A percentile compares a stretch with the other conserved stretches of the same genome.
Evolutionary conservation across 2,329 filamentous ascomycete species (phyloP).

Genomic region (Fusarium redolens): DNA sequence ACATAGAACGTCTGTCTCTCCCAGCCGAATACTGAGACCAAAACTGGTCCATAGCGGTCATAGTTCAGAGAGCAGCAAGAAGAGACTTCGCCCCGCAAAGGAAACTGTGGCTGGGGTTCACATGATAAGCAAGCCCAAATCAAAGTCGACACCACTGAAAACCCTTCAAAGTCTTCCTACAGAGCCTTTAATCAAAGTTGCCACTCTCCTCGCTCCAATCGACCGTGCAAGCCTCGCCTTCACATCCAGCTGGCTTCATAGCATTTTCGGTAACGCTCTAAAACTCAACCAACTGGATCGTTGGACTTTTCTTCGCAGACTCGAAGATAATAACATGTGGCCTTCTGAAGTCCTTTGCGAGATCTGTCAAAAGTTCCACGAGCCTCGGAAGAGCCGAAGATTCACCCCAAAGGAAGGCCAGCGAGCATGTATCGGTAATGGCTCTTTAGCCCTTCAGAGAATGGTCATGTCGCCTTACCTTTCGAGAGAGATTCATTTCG

Average conservation of each 20-base stretch:
- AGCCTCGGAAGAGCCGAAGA: neutral
- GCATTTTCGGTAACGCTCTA: neutral
- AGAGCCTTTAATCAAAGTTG: neutral
- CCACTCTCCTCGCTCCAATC: neutral
- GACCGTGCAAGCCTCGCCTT: neutral
- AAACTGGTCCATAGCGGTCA: rapidly evolving
- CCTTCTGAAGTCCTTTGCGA: neutral
- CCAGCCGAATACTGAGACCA: too few relatives aligned
- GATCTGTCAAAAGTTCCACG: neutral
- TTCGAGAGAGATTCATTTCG: neutral
- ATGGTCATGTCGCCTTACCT: neutral
- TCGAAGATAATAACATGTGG: neutral
- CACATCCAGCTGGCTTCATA: neutral
- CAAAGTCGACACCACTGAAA: rapidly evolving
- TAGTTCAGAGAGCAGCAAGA: rapidly evolving
- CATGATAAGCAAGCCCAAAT: neutral
- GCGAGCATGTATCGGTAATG: rapidly evolving
- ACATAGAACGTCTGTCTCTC: neutral
- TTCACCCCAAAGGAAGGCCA: neutral
- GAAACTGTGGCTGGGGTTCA: rapidly evolving
- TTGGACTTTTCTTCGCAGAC: rapidly evolving
- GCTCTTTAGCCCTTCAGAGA: neutral
- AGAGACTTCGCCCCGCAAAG: neutral
- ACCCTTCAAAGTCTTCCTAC: neutral
- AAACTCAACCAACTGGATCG: neutral